phyloP scores from a whole-genome alignment of 2,329 filamentous ascomycete genomes.

The Paecilomyces formosus region DNA sequence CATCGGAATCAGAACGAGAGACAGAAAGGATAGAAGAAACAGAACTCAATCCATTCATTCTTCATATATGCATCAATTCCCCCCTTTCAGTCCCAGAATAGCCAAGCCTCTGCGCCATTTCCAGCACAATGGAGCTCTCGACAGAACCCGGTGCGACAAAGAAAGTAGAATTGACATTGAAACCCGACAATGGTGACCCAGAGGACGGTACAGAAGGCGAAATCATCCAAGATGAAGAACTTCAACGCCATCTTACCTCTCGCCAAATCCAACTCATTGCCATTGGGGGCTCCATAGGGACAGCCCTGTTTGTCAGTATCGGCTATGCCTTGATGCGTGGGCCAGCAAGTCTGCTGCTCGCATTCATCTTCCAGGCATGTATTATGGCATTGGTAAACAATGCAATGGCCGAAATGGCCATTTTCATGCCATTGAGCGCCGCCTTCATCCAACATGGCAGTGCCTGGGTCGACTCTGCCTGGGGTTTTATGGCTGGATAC shows the following conservation, averaged over 20 bases:
- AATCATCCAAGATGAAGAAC: background rate
- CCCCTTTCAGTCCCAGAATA: background rate
- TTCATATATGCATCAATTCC: background rate
- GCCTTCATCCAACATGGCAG: constrained; percentile 35
- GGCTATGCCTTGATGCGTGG: background rate
- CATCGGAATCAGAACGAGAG: background rate
- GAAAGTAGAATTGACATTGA: background rate
- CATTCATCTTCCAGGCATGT: background rate
- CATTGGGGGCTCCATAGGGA: background rate
- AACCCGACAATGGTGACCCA: background rate
- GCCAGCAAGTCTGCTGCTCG: background rate
- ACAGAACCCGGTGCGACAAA: background rate
- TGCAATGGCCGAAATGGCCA: constrained; percentile 36
- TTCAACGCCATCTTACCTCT: background rate
- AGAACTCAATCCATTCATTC: background rate
- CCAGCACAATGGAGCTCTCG: background rate
- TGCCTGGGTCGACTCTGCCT: constrained; percentile 39
- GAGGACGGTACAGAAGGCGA: background rate
- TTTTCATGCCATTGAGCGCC: constrained; percentile 34
- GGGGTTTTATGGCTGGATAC: constrained; percentile 39
- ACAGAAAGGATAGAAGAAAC: background rate
- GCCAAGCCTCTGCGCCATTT: background rate
- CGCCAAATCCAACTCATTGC: background rate
- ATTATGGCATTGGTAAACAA: background rate
- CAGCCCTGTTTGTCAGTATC: background rate